Conservation (phyloP, 2,329 filamentous ascomycete species). For the Aspergillus transmontanensis region DNA sequence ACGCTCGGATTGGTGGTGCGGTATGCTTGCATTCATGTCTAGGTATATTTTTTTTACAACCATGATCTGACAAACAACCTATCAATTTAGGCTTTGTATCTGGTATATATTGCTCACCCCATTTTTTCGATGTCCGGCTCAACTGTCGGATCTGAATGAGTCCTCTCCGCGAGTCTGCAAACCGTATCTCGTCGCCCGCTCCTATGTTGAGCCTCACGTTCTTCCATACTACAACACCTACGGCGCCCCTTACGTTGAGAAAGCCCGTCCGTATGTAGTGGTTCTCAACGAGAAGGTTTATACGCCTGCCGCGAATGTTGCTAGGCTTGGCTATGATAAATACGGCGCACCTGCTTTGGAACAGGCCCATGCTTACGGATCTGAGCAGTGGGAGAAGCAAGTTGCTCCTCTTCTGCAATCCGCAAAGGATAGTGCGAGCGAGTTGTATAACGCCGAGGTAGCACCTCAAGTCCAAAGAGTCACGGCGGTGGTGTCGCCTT, state of each 20-base stretch:
- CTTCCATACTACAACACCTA: constrained; percentile 85
- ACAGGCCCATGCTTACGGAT: constrained; percentile 66
- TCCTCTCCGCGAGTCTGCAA: constrained; percentile 78
- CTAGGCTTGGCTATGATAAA: constrained; percentile 61
- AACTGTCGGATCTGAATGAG: constrained; percentile 66
- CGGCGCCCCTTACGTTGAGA: constrained; percentile 78
- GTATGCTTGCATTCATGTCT: constrained; percentile 28
- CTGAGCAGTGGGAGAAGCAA: constrained; percentile 75
- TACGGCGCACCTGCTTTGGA: constrained; percentile 75
- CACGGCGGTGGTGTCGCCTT: constrained; percentile 64
- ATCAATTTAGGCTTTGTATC: constrained; percentile 65
- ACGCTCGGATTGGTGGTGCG: constrained; percentile 37
- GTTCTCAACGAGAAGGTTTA: constrained; percentile 63
- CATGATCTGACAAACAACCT: not conserved
- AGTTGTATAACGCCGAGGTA: constrained; percentile 70
- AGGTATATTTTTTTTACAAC: not conserved
- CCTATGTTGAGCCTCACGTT: constrained; percentile 71
- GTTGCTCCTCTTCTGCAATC: constrained; percentile 73
- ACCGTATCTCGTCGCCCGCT: constrained; percentile 70
- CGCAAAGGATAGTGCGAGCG: constrained; percentile 62
- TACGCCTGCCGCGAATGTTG: constrained; percentile 67
- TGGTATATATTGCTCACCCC: constrained; percentile 87
- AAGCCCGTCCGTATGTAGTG: constrained; percentile 71
- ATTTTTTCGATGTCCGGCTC: constrained; percentile 78
- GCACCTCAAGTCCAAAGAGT: constrained; percentile 72